phyloP scores from a whole-genome alignment of 2,329 filamentous ascomycete species.

The Fusarium devonianum region DNA sequence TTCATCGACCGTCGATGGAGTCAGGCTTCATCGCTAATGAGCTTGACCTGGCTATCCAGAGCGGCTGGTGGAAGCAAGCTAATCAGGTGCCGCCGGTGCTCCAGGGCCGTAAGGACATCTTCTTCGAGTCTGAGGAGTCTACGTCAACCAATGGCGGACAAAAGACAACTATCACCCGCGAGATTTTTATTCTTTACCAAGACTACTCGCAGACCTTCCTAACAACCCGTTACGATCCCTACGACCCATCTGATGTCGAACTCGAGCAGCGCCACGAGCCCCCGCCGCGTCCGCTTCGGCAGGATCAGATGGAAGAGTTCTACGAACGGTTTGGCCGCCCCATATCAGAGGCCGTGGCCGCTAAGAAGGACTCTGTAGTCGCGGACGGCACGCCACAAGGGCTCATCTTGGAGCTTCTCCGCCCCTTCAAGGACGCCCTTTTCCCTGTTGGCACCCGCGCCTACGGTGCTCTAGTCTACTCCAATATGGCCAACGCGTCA shows the following conservation, averaged over 20 bases:
- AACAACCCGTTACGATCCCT: conserved; percentile 78
- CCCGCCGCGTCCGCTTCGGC: conserved; percentile 81
- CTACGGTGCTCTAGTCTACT: conserved; percentile 91
- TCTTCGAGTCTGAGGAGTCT: conserved; percentile 82
- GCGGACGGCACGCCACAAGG: conserved; percentile 83
- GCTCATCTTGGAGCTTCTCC: conserved; percentile 81
- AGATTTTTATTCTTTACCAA: conserved; percentile 87
- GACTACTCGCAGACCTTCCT: conserved; percentile 97
- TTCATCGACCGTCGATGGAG: conserved; percentile 75
- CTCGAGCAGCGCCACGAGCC: conserved; percentile 87
- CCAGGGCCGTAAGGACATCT: conserved; percentile 82
- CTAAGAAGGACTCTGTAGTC: conserved; percentile 80
- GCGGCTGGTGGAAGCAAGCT: conserved; percentile 87
- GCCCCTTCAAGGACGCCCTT: conserved; percentile 75
- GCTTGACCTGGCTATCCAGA: conserved; percentile 76
- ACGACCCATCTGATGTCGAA: conserved; percentile 73
- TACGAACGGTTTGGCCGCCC: conserved; percentile 82
- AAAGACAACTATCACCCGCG: conserved; percentile 75
- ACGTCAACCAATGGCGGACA: conserved; percentile 73
- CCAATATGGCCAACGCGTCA: conserved; percentile 92
- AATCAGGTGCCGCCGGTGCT: conserved; percentile 82
- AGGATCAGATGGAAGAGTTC: conserved; percentile 90
- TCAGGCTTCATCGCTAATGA: conserved; percentile 88
- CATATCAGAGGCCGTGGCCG: conserved; percentile 73
- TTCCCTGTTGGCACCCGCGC: conserved; percentile 85